These are phyloP conservation scores for Hyaloscypha hepaticicola DNA, from an alignment of 495 filamentous ascomycete species.

Conservation along the genomic window DNA sequence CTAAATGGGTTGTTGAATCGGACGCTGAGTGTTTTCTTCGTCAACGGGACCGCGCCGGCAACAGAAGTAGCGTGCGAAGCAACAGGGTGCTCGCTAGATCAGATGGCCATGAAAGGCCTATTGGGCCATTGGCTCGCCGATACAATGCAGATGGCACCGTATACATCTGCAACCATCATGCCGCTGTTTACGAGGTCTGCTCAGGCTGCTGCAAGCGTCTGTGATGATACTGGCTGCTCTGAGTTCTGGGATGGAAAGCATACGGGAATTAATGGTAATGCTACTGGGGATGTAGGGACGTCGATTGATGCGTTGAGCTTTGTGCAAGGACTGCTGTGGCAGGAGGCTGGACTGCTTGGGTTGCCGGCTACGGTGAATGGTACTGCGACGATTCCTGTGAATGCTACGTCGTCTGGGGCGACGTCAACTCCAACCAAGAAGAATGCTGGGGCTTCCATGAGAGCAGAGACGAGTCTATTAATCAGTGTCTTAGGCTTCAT, in stretches of 20 bases:
- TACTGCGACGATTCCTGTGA: not conserved
- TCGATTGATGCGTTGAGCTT: constrained; percentile 71
- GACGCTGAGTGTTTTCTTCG: constrained; percentile 56
- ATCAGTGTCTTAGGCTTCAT: not conserved
- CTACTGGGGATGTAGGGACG: constrained; percentile 58
- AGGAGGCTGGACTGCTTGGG: constrained; percentile 43
- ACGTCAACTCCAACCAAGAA: not conserved
- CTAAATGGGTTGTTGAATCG: constrained; percentile 55
- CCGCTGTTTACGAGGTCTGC: constrained; percentile 57
- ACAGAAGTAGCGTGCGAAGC: constrained; percentile 71
- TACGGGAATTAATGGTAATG: constrained; percentile 37
- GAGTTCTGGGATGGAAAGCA: constrained; percentile 55
- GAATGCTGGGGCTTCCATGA: not conserved
- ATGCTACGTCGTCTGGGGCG: not conserved
- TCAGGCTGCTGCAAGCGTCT: constrained; percentile 59
- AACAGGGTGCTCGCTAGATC: constrained; percentile 65
- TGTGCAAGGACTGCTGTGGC: constrained; percentile 58
- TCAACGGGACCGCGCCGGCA: constrained; percentile 56
- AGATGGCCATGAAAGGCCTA: constrained; percentile 74
- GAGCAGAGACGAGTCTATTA: not conserved
- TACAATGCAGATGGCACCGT: constrained; percentile 64
- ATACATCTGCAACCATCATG: constrained; percentile 53
- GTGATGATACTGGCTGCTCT: constrained; percentile 50
- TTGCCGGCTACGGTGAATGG: constrained; percentile 17
- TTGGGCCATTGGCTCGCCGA: constrained; percentile 68